A percentile compares a stretch with the other conserved stretches of the same genome.
phyloP scores from a whole-genome alignment of 768 basidiomycete species.

The Tulasnella sp. region DNA sequence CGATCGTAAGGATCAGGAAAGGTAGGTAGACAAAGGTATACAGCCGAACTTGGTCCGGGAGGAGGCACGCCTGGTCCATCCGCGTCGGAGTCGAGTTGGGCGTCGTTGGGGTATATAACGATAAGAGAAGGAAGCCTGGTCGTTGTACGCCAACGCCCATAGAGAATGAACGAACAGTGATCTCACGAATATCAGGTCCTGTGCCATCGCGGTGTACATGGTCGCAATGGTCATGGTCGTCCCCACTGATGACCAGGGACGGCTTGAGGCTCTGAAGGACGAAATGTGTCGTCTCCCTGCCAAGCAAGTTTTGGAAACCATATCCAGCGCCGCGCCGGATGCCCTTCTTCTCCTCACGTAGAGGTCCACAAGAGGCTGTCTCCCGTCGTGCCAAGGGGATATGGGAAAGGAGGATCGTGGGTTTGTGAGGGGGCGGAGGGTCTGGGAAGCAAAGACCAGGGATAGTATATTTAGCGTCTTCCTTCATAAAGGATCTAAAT shows the following conservation, averaged over 20 bases:
- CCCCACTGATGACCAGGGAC: slow-evolving; percentile 69
- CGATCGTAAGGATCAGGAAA: slow-evolving; percentile 48
- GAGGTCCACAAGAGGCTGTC: slow-evolving; percentile 59
- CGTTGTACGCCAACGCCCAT: slow-evolving; percentile 77
- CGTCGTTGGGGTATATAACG: slow-evolving; percentile 43
- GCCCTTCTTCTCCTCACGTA: slow-evolving; percentile 55
- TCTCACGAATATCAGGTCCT: slow-evolving; percentile 44
- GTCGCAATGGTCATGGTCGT: slow-evolving; percentile 95
- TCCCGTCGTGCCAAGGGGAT: slow-evolving; percentile 77
- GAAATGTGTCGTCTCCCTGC: slow-evolving; percentile 51
- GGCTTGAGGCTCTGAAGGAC: slow-evolving; percentile 57
- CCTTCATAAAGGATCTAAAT: neutral
- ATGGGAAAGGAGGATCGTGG: slow-evolving; percentile 70
- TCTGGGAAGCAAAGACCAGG: slow-evolving; percentile 27
- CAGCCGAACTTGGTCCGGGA: slow-evolving; percentile 77
- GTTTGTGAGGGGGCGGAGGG: slow-evolving; percentile 28
- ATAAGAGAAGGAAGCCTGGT: slow-evolving; percentile 86
- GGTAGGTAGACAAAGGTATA: slow-evolving; percentile 68
- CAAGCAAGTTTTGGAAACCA: slow-evolving; percentile 77
- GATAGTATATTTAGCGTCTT: neutral
- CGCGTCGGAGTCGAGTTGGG: slow-evolving; percentile 32
- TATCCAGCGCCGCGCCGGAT: slow-evolving; percentile 65
- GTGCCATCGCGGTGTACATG: slow-evolving; percentile 39
- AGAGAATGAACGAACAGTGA: slow-evolving; percentile 82
- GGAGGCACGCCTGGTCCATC: slow-evolving; percentile 58